These are phyloP conservation scores for Saturnispora quitensis DNA, from an alignment of 805 yeast species.

Conservation along the genomic window DNA sequence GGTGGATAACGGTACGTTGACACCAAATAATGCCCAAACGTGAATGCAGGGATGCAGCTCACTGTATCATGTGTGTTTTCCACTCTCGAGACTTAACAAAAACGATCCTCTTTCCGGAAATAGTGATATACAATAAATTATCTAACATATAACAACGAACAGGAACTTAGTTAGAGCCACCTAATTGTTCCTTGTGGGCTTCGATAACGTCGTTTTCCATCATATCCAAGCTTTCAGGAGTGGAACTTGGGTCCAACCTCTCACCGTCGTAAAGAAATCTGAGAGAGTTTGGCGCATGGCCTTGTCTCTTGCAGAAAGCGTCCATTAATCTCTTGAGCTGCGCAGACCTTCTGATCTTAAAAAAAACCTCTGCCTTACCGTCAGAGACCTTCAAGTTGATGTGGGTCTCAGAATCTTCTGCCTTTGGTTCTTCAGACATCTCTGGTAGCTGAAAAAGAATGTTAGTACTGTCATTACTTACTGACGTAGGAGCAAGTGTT, in stretches of 20 bases:
- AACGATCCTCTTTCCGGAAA: background rate
- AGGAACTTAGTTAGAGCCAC: slow-evolving; percentile 33
- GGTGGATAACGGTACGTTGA: too few species aligned
- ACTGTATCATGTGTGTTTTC: too few species aligned
- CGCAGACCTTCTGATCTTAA: slow-evolving; percentile 89
- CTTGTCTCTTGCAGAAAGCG: slow-evolving; percentile 96
- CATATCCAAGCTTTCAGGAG: slow-evolving; percentile 89
- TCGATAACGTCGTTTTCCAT: slow-evolving; percentile 95
- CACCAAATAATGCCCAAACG: too few species aligned
- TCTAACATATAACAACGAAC: background rate
- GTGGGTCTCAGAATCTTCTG: slow-evolving; percentile 46
- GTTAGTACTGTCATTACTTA: background rate
- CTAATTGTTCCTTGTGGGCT: slow-evolving; percentile 92
- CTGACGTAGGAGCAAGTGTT: background rate
- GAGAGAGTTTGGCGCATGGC: slow-evolving; percentile 71
- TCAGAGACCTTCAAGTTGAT: slow-evolving; percentile 92
- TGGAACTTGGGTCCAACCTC: slow-evolving; percentile 76
- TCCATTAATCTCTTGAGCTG: slow-evolving; percentile 93
- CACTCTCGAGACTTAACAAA: background rate
- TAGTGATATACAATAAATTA: slow-evolving; percentile 4
- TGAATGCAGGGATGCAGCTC: too few species aligned
- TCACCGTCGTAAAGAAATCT: slow-evolving; percentile 92
- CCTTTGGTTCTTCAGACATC: slow-evolving; percentile 36
- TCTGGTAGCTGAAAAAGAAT: background rate
- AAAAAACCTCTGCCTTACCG: slow-evolving; percentile 86